Evolutionary conservation across 1,284 basidiomycete species (phyloP).

Genomic region (Ustilago bromivora): DNA sequence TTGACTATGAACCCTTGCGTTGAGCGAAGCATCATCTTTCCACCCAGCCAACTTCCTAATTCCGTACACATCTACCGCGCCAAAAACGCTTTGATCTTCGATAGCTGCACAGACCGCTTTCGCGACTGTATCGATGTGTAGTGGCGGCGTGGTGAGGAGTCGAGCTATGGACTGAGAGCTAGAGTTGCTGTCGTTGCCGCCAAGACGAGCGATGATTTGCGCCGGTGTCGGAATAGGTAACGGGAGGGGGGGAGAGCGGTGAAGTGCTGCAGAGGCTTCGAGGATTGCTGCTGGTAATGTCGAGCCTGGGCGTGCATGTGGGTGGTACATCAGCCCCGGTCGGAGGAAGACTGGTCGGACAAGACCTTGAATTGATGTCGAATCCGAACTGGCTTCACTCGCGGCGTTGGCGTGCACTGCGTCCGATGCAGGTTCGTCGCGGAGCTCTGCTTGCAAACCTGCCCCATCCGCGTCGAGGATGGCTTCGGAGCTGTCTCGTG

Average conservation of each 20-base stretch:
- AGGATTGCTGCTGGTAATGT: slow-evolving; percentile 87
- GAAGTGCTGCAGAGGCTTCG: slow-evolving; percentile 73
- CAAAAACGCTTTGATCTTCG: slow-evolving; percentile 61
- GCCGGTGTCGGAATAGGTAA: slow-evolving; percentile 77
- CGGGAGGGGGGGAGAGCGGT: slow-evolving; percentile 42
- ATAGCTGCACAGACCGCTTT: slow-evolving; percentile 79
- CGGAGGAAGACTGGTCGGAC: slow-evolving; percentile 47
- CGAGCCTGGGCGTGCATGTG: slow-evolving; percentile 87
- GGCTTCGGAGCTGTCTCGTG: slow-evolving; percentile 6
- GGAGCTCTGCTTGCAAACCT: slow-evolving; percentile 39
- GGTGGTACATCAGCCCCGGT: slow-evolving; percentile 92
- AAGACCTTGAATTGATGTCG: slow-evolving; percentile 1
- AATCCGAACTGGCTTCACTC: neutral
- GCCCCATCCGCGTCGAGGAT: slow-evolving; percentile 51
- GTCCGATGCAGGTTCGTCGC: slow-evolving; percentile 20
- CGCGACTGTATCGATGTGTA: slow-evolving; percentile 96
- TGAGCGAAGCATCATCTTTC: slow-evolving; percentile 41
- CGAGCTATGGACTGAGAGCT: slow-evolving; percentile 77
- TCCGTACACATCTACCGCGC: slow-evolving; percentile 45
- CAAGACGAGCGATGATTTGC: slow-evolving; percentile 36
- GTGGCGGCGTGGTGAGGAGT: slow-evolving; percentile 82
- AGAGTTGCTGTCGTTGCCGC: slow-evolving; percentile 19
- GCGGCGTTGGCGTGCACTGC: neutral
- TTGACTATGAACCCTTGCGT: slow-evolving; percentile 20
- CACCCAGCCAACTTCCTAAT: slow-evolving; percentile 62